phyloP scores from a whole-genome alignment of 208 protist species.

The Leishmania mexicana region DNA sequence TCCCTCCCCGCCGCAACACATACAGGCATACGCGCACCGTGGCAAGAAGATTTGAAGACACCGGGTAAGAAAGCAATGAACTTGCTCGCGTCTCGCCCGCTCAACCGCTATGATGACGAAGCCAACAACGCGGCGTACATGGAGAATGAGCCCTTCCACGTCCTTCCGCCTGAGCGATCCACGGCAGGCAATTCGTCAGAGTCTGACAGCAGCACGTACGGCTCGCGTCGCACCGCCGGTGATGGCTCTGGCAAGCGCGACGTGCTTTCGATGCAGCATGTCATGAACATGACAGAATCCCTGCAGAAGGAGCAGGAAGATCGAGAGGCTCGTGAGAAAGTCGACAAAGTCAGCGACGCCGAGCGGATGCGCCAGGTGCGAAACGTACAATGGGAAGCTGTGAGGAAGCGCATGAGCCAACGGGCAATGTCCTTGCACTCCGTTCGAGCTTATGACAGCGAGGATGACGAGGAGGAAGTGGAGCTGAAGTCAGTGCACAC shows the following conservation, averaged over 20 bases:
- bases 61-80: conserved; percentile 7
- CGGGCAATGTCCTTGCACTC: conserved; percentile 14
- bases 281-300: conserved; percentile 19
- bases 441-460: conserved; percentile 27
- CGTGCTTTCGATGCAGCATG: conserved; percentile 19
- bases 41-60: background rate
- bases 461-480: conserved; percentile 16
- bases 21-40: background rate
- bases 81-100: background rate
- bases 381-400: conserved; percentile 34
- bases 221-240: background rate
- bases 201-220: background rate
- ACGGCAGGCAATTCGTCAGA: background rate
- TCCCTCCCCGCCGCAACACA: background rate
- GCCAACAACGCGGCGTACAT: conserved; percentile 18
- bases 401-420: conserved; percentile 41
- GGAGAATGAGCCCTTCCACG: conserved; percentile 19
- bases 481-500: background rate
- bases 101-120: conserved; percentile 22
- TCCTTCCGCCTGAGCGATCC: background rate
- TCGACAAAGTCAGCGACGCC: background rate
- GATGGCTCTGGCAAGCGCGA: background rate
- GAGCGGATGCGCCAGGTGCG: conserved; percentile 27
- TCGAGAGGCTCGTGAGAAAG: conserved; percentile 6
- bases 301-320: conserved; percentile 28